Conservation (phyloP, 768 basidiomycete species). For the Russula dissimulans region DNA sequence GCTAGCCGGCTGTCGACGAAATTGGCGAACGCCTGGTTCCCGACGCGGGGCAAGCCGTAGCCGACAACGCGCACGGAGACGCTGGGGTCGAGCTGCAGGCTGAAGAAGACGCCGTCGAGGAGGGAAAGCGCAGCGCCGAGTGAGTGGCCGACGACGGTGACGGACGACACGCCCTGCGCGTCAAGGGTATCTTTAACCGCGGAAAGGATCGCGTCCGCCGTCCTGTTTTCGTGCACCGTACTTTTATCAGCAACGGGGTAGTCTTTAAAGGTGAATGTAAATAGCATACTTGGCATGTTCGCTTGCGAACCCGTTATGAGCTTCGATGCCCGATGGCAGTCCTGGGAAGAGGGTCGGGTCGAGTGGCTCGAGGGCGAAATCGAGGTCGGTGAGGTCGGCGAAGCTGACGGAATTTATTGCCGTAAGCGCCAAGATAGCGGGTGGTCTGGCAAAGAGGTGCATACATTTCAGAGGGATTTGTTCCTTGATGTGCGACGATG, state of each 20-base stretch:
- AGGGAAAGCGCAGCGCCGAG: constrained; percentile 23
- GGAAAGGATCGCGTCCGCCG: not conserved
- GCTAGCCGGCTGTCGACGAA: constrained; percentile 1
- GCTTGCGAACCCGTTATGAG: constrained; percentile 39
- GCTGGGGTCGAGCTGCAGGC: constrained; percentile 16
- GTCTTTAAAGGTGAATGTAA: too few species aligned
- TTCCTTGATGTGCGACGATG: constrained; percentile 34
- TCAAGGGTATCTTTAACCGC: not conserved
- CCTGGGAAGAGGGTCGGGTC: constrained; percentile 42
- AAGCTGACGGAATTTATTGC: constrained; percentile 21
- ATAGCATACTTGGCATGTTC: constrained; percentile 37
- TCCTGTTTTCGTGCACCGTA: not conserved
- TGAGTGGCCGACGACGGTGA: constrained; percentile 14
- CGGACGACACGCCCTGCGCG: not conserved
- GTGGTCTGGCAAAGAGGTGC: not conserved
- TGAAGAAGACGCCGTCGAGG: constrained; percentile 24
- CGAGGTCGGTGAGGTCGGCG: constrained; percentile 34
- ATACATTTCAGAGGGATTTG: constrained; percentile 27
- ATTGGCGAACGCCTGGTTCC: constrained; percentile 8
- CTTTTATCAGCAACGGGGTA: not conserved
- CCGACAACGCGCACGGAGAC: constrained; percentile 12
- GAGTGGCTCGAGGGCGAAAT: constrained; percentile 30
- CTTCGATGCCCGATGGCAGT: constrained; percentile 32
- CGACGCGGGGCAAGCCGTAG: constrained; percentile 25
- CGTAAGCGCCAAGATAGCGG: not conserved